Evolutionary conservation across 2,329 filamentous ascomycete species (phyloP).

Genomic region (Alternaria triticina): DNA sequence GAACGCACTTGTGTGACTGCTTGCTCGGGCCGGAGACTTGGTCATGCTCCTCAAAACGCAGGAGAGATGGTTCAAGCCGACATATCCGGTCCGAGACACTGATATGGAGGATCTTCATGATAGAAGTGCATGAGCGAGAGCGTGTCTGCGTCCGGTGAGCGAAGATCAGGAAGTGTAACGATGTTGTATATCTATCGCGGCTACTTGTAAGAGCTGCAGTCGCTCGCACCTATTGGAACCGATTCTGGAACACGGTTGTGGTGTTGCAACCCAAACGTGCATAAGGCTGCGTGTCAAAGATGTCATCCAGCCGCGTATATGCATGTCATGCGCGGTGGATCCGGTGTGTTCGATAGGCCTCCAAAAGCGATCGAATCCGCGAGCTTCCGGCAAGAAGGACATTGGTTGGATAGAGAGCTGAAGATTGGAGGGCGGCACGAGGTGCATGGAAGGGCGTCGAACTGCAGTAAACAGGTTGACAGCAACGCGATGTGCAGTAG

Average conservation of each 20-base stretch:
- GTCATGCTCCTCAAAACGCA: background rate
- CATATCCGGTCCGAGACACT: background rate
- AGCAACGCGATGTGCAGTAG: slow-evolving; percentile 9
- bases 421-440: slow-evolving; percentile 10
- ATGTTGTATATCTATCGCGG: background rate
- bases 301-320: slow-evolving; percentile 12
- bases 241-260: background rate
- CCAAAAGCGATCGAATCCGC: background rate
- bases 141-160: slow-evolving; percentile 14
- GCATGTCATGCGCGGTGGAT: slow-evolving; percentile 11
- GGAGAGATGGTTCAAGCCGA: background rate
- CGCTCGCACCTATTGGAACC: background rate
- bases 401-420: slow-evolving; percentile 7
- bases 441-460: slow-evolving; percentile 16
- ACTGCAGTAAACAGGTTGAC: background rate
- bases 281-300: slow-evolving; percentile 17
- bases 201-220: background rate
- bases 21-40: background rate
- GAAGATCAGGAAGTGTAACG: background rate
- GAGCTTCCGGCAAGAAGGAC: background rate
- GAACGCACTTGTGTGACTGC: background rate
- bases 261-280: slow-evolving; percentile 4
- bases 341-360: slow-evolving; percentile 21
- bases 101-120: background rate
- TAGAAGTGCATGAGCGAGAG: background rate